Base-by-base conservation (phyloP, 1,284 basidiomycete species). In the Trichosporon coremiiforme region DNA sequence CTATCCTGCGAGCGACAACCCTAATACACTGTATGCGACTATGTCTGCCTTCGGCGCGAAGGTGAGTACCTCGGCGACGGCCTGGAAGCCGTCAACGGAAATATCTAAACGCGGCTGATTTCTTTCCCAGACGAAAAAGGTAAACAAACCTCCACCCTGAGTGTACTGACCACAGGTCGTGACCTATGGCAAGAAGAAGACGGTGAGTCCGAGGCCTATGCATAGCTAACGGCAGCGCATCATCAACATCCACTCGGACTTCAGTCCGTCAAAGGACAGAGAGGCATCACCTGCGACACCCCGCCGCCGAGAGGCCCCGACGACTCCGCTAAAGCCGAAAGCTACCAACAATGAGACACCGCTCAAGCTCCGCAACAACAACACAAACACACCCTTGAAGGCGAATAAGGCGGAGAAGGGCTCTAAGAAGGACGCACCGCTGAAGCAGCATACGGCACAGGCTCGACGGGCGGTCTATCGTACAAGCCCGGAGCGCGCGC, bases 151-250 rank as follows among this genome's bases (percentile, higher is more conserved):
- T 53, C 62, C 38, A 64, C 41, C 13, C 20, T n/a, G 36, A 62
- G 22, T 22, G 33, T n/a, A 66, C 66, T 69, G 35, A 71, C 65
- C 25, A 35, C 70, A 82, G 77, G 80, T 84, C 71, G 81, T 75
- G 8, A 80, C 80, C 5, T 84, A 84, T 66, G 83, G 82, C 25
- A 74, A 73, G 36, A 79, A 78, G 66, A 78, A 78, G 69, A 78
- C 76, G 5, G 81, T 83, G 63, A 74, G 31, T 29, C 12, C 17
- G 25, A 29, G 31, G 25, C 25, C 25, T 29, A 50, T 64, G 38
- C 13, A 22, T n/a, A 64, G 17, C 53, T 66, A n/a, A 50, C 57
- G 17, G 33, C 64, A 80, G 77, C 74, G 77, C 69, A 76, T 82
- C 73, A 80, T 81, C 66, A 71, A 79, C 1, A 68, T 82, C 13